Evolutionary conservation across 2,329 filamentous ascomycete species (phyloP), one percentile per base, ranked within the genome.

Genomic region (Phaeosphaeria sp.): DNA sequence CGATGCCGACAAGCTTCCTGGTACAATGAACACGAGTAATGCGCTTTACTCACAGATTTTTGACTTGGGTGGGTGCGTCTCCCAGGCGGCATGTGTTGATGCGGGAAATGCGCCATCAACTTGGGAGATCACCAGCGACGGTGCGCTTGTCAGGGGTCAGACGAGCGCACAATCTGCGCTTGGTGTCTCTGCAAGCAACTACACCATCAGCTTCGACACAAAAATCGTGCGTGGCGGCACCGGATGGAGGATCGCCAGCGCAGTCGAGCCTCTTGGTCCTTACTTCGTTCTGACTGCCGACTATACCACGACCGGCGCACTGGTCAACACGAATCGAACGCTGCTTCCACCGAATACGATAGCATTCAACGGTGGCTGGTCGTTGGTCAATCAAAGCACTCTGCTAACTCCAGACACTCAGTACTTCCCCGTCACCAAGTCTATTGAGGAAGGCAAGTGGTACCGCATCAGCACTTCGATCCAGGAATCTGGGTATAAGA

Each of bases 191-290:
- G 59, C 56, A 30, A 33, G 39, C 2, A 76, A 79, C 46, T 80
- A 81, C 50, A 79, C 74, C 0, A 52, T 81, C 27, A 62, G 67
- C 0, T 80, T 81, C 48, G 66, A 67, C 1, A 73, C 73, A 1
- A 79, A 77, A 52, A 80, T 81, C 41, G 67, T 66, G 4, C 64
- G 71, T 18, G 78, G 73, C 6, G 79, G 79, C 2, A 72, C 69
- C 9, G 76, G 79, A n/a, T 81, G 77, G 78, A 67, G 63, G 9
- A 64, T 77, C 33, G 74, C 71, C 10, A 69, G 63, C 42, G 60
- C 64, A 36, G 41, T 51, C 1, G 30, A 48, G 36, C 56, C 56
- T 1, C n/a, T 25, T 53, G 69, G 48, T 55, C 74, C 52, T 55
- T 73, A 54, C 55, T 75, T 52, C 60, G 67, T 39, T 60, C 66